phyloP scores from a whole-genome alignment of 495 filamentous ascomycete species.

The Neurospora tetraspora region DNA sequence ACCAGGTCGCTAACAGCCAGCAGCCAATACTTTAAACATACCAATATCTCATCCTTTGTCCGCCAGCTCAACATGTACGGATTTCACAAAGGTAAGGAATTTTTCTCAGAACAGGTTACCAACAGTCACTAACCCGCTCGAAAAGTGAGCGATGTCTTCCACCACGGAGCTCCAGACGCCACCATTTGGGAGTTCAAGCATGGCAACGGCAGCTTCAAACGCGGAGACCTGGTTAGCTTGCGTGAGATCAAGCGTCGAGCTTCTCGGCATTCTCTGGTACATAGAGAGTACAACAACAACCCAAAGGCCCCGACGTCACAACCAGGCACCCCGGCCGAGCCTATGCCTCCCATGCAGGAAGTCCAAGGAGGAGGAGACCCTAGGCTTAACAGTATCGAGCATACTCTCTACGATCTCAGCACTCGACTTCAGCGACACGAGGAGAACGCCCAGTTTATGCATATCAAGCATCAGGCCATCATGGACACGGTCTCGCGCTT shows the following conservation, averaged over 20 bases:
- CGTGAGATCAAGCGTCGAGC: constrained; percentile 94
- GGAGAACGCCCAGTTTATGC: constrained; percentile 69
- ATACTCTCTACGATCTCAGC: constrained; percentile 72
- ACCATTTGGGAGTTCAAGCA: constrained; percentile 99
- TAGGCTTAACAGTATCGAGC: constrained; percentile 66
- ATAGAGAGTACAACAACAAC: constrained; percentile 89
- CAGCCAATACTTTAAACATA: constrained; percentile 97
- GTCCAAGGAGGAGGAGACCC: constrained; percentile 61
- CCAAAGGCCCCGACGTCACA: constrained; percentile 66
- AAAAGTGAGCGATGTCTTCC: constrained; percentile 95
- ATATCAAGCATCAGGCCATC: constrained; percentile 69
- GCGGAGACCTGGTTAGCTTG: constrained; percentile 82
- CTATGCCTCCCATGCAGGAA: constrained; percentile 51
- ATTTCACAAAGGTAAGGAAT: constrained; percentile 86
- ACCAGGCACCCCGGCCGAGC: constrained; percentile 76
- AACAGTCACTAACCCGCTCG: neutral
- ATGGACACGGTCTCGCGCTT: constrained; percentile 72
- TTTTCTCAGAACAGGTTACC: neutral
- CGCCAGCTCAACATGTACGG: constrained; percentile 99
- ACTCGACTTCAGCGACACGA: constrained; percentile 68
- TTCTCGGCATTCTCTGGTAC: constrained; percentile 90
- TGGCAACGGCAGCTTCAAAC: constrained; percentile 93
- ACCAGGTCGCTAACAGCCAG: constrained; percentile 4
- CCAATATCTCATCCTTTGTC: constrained; percentile 97
- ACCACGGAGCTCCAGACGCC: constrained; percentile 90